Base-by-base conservation (phyloP, 495 filamentous ascomycete species). In the Elasticomyces elasticus region DNA sequence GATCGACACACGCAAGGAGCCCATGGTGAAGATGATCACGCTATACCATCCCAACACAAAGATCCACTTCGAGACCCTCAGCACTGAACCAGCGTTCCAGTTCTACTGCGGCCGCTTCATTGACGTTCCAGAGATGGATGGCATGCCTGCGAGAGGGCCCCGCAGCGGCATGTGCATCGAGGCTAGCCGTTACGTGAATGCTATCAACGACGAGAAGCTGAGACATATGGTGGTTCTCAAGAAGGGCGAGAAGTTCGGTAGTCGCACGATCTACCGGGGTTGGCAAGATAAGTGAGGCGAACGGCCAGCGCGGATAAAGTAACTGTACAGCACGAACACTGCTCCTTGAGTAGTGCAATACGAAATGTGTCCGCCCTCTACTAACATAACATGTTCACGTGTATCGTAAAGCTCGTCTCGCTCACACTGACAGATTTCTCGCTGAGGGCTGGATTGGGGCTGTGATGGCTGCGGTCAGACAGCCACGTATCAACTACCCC, bases 51-150 rank as follows among this genome's bases (percentile, higher is more conserved):
- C 85, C 5, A 72, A 71, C 5, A 80, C 82, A 19, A 79, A 79
- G 42, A 72, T 95, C 56, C 81, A 94, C 62, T 79, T 96, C 20
- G 86, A 95, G 60, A 82, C 94, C 9, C 70, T 79, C 61, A 89
- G 84, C 71, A 96, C 89, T 0, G 90, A 96, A 70, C 92, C 92
- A 0, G 88, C 90, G 0, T 96, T 95, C 77, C 90, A 95, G 67
- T 94, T 94, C 71, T 96, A 96, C 71, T 94, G 87, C 0, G 92
- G 89, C 42, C 84, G 86, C 62, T 81, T 79, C 60, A 86, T 92
- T 58, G 72, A 89, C 58, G 81, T 92, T n/a, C 84, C 82, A 0
- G 80, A 74, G 35, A 79, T 85, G 12, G 80, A 76, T 13, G 83
- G 80, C 0, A 64, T 79, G 13, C 79, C 84, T 0, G 77, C 81